phyloP scores from a whole-genome alignment of 2,329 filamentous ascomycete genomes.

The Colletotrichum limetticola region DNA sequence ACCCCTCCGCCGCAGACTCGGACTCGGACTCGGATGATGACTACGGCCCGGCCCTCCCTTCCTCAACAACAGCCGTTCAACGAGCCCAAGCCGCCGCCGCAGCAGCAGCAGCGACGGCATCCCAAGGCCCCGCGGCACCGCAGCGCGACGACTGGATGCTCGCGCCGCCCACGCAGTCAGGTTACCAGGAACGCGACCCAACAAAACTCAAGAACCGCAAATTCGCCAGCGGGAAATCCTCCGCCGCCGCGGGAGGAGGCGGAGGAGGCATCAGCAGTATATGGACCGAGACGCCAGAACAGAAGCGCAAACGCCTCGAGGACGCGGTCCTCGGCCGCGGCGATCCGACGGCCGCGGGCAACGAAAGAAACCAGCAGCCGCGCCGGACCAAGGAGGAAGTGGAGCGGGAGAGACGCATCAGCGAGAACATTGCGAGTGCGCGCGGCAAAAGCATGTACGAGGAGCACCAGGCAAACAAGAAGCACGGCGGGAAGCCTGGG shows the following conservation, averaged over 20 bases:
- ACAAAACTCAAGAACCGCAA: slow-evolving; percentile 85
- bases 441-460: slow-evolving; percentile 70
- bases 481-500: slow-evolving; percentile 38
- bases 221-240: slow-evolving; percentile 74
- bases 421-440: slow-evolving; percentile 62
- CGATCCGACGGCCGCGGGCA: slow-evolving; percentile 40
- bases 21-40: slow-evolving; percentile 54
- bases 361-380: slow-evolving; percentile 47
- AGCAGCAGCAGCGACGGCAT: slow-evolving; percentile 40
- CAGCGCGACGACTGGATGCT: slow-evolving; percentile 90
- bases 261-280: slow-evolving; percentile 66
- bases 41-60: slow-evolving; percentile 70
- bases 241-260: slow-evolving; percentile 41
- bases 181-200: slow-evolving; percentile 76
- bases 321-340: slow-evolving; percentile 84
- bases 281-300: slow-evolving; percentile 92
- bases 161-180: slow-evolving; percentile 69
- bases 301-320: slow-evolving; percentile 83
- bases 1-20: slow-evolving; percentile 41
- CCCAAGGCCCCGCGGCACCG: slow-evolving; percentile 53
- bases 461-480: slow-evolving; percentile 59
- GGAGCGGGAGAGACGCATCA: slow-evolving; percentile 60
- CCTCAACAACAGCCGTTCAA: slow-evolving; percentile 44
- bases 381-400: slow-evolving; percentile 68
- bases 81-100: slow-evolving; percentile 50